Base-by-base conservation (phyloP, 495 filamentous ascomycete genomes). In the Talaromyces trachyspermus region DNA sequence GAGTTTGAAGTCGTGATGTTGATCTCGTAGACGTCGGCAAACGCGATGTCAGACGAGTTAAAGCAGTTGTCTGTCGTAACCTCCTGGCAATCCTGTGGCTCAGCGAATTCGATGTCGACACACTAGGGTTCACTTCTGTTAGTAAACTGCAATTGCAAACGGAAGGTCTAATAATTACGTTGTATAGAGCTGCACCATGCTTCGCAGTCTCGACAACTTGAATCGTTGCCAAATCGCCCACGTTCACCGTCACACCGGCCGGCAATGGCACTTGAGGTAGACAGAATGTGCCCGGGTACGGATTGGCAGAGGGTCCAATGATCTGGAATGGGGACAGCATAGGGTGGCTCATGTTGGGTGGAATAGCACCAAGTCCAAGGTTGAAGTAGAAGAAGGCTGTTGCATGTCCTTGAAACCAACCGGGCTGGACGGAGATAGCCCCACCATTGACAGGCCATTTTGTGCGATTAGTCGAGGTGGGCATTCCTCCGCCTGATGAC, bases 321-420 rank as follows among this genome's bases (percentile, higher is more conserved):
- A 97, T 84, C 59, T 89, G 82, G 73, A 97, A 95, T 5, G 87
- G 80, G 1, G 84, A 70, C 4, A 89, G 65, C 80, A 97, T 90
- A 12, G 80, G 68, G 64, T 86, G 79, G 49, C 88, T 94, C 81
- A 90, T 89, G 71, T 97, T 97, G n/a, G 65, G 65, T 2, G 94
- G 94, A 7, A 77, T 64, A 15, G 76, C 87, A 46, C 91, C 94
- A 49, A 89, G 78, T 46, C 94, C 94, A 39, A 99, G 70, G 72
- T 99, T 99, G 66, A 99, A 75, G 65, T 97, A 95, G 60, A 97
- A 74, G 49, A 90, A 77, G 25, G 91, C 92, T 5, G 81, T 84
- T 7, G 75, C 60, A 60, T 99, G 94, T 50, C 94, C 94, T 32
- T 79, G 81, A 73, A 96, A 96, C 94, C 94, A 99, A 55, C 94